phyloP scores from a whole-genome alignment of 257 asterid species.

The Fraxinus pennsylvanica region DNA sequence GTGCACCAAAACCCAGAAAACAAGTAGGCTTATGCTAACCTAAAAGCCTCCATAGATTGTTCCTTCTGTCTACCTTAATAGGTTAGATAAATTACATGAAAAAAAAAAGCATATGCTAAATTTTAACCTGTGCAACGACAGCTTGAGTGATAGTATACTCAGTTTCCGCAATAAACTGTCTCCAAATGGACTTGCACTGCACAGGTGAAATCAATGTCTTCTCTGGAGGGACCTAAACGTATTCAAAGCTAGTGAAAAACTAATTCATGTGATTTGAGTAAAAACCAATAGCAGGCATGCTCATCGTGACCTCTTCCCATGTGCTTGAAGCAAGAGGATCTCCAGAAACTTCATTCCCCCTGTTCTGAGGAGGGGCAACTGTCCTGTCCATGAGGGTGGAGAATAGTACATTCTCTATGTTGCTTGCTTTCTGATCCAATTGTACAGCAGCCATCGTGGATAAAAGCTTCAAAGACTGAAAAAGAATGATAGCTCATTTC shows the following conservation, averaged over 20 bases:
- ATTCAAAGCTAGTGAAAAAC: constrained; percentile 18
- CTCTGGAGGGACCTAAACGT: constrained; percentile 50
- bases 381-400: constrained; percentile 43
- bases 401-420: constrained; percentile 44
- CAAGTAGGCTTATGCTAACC: constrained; percentile 1
- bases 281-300: not conserved
- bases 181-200: constrained; percentile 63
- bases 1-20: not conserved
- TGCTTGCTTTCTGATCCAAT: constrained; percentile 43
- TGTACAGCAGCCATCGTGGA: constrained; percentile 52
- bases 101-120: not conserved
- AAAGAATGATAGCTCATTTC: constrained; percentile 16
- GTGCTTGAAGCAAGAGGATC: constrained; percentile 62
- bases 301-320: constrained; percentile 56
- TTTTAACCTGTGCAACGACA: constrained; percentile 54
- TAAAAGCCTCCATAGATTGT: not conserved
- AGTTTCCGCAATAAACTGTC: constrained; percentile 56
- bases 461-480: constrained; percentile 56
- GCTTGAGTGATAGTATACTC: constrained; percentile 61
- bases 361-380: constrained; percentile 25
- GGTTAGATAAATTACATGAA: not conserved
- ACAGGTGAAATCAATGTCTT: constrained; percentile 62
- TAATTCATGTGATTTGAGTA: not conserved
- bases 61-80: not conserved
- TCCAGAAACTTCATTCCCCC: constrained; percentile 34